Percentiles rank a stretch among this genome's conserved stretches.
Evolutionary conservation across 2,329 filamentous ascomycete species (phyloP).

Genomic region (Sporothrix pallida): DNA sequence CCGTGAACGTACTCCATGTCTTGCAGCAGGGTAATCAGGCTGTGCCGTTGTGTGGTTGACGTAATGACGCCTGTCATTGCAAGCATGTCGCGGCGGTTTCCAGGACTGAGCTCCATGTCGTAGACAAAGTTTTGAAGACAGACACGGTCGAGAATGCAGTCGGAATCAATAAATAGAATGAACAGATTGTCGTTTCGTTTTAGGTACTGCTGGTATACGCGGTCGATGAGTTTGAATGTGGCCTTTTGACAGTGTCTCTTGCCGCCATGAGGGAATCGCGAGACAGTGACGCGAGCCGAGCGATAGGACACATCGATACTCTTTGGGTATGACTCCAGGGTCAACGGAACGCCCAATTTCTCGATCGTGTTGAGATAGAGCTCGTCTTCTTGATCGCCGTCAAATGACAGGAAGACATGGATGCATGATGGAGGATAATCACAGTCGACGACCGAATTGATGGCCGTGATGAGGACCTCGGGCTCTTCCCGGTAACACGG

Average conservation of each 20-base stretch:
- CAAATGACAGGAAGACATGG: slow-evolving; percentile 94
- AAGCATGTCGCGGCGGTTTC: slow-evolving; percentile 89
- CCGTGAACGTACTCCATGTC: slow-evolving; percentile 99
- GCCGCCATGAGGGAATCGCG: slow-evolving; percentile 88
- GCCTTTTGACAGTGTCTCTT: slow-evolving; percentile 93
- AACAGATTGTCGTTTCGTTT: slow-evolving; percentile 90
- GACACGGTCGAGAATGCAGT: slow-evolving; percentile 88
- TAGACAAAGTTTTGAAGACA: slow-evolving; percentile 98
- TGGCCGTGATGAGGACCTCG: slow-evolving; percentile 79
- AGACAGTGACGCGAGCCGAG: slow-evolving; percentile 83
- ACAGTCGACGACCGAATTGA: slow-evolving; percentile 90
- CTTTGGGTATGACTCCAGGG: slow-evolving; percentile 77
- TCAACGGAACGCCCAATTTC: slow-evolving; percentile 79
- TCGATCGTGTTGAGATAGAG: slow-evolving; percentile 86
- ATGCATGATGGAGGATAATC: slow-evolving; percentile 92
- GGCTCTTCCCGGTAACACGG: slow-evolving; percentile 94
- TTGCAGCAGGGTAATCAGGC: slow-evolving; percentile 87
- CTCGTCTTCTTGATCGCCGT: slow-evolving; percentile 87
- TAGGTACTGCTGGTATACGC: slow-evolving; percentile 85
- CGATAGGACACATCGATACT: slow-evolving; percentile 91
- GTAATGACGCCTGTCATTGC: slow-evolving; percentile 98
- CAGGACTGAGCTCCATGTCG: slow-evolving; percentile 96
- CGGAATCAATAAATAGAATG: slow-evolving; percentile 95
- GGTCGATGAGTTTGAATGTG: slow-evolving; percentile 92
- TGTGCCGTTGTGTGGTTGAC: slow-evolving; percentile 86